A percentile compares a stretch with the other conserved stretches of the same genome.
These are phyloP conservation scores for Microstegium vimineum DNA, from an alignment of 176 grass and related monocot genomes.

Conservation along the genomic window DNA sequence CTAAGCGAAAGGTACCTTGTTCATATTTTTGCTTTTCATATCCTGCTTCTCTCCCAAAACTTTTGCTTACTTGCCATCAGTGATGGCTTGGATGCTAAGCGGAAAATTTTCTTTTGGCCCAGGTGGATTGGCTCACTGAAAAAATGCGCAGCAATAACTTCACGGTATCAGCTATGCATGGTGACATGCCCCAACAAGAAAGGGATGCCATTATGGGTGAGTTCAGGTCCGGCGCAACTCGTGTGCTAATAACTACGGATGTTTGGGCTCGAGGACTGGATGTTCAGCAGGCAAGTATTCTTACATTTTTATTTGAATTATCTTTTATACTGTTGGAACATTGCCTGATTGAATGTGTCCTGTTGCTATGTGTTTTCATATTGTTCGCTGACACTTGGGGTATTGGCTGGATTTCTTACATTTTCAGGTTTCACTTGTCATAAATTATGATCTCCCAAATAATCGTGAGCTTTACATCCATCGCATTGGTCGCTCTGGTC, in stretches of 20 bases:
- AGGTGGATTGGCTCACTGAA: conserved; percentile 98
- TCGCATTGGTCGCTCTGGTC: conserved; percentile 89
- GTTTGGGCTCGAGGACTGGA: conserved; percentile 91
- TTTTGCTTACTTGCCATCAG: neutral
- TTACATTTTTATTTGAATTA: neutral
- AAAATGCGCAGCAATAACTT: conserved; percentile 98
- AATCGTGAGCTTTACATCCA: conserved; percentile 99
- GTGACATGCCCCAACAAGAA: conserved; percentile 96
- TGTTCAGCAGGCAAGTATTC: conserved; percentile 75
- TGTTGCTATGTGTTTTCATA: neutral
- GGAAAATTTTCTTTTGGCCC: neutral
- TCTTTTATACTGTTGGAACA: neutral
- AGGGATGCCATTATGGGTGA: conserved; percentile 88
- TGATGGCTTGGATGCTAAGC: conserved; percentile 15
- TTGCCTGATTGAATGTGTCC: neutral
- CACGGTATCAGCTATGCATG: conserved; percentile 88
- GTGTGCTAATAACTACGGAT: conserved; percentile 90
- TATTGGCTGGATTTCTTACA: neutral
- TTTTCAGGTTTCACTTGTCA: conserved; percentile 94
- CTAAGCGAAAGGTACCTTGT: neutral
- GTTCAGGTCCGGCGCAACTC: conserved; percentile 70
- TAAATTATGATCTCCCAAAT: conserved; percentile 96
- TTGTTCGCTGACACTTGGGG: neutral
- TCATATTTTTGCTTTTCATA: neutral
- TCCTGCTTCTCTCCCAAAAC: neutral